Evolutionary conservation across 129 eudicot species (phyloP).

Genomic region (Smallanthus sonchifolius): DNA sequence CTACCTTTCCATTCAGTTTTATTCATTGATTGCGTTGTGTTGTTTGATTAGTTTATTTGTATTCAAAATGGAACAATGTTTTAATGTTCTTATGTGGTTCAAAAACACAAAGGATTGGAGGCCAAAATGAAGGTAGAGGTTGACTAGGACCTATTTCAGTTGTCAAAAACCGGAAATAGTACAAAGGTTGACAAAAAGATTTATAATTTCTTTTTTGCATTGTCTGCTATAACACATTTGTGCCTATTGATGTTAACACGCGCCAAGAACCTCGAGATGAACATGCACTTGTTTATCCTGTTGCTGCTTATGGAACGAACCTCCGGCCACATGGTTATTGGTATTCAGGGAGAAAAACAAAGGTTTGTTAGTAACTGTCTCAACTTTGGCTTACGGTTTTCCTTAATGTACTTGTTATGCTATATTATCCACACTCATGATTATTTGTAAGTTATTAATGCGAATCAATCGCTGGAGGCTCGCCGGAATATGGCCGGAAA

Average conservation of each 20-base stretch:
- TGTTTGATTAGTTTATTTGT: neutral
- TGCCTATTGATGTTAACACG: constrained; percentile 67
- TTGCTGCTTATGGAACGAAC: constrained; percentile 96
- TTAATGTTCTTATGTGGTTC: constrained; percentile 17
- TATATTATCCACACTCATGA: too few species aligned
- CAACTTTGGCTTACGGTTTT: constrained; percentile 4
- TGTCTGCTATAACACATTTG: constrained; percentile 97
- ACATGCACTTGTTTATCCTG: constrained; percentile 94
- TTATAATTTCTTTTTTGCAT: constrained; percentile 74
- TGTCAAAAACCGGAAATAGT: constrained; percentile 40
- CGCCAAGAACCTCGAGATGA: constrained; percentile 99
- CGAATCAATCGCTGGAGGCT: too few species aligned
- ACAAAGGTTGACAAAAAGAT: constrained; percentile 41
- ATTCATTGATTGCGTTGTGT: neutral
- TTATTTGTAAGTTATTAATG: too few species aligned
- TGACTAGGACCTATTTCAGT: constrained; percentile 53
- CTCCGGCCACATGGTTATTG: constrained; percentile 91
- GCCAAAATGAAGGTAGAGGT: constrained; percentile 83
- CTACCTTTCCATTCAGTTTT: neutral
- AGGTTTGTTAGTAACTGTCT: constrained; percentile 45
- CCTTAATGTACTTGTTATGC: neutral
- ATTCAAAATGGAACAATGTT: neutral
- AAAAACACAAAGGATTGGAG: constrained; percentile 68
- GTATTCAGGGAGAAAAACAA: constrained; percentile 81
- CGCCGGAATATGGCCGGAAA: too few species aligned